Percentiles rank a stretch among this genome's conserved stretches.
These are phyloP conservation scores for Penicillium crustosum DNA, from an alignment of 2,329 filamentous ascomycete species.

Conservation along the genomic window DNA sequence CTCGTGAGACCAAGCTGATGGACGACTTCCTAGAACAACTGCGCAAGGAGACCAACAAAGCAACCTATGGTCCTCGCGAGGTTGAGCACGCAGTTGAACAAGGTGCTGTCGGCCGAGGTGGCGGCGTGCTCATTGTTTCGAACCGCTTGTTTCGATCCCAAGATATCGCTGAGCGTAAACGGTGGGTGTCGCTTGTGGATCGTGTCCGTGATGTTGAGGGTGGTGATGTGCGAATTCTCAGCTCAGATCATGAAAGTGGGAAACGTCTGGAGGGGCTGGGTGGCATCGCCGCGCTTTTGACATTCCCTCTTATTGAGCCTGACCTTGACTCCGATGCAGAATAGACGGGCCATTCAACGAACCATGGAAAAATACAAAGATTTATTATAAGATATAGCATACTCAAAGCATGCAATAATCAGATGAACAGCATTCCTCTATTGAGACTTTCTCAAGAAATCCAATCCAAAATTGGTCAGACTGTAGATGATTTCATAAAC, in stretches of 20 bases:
- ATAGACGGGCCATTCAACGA: constrained; percentile 9
- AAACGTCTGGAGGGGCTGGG: constrained; percentile 79
- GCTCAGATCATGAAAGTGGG: constrained; percentile 91
- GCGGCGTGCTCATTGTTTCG: constrained; percentile 80
- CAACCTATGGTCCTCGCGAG: constrained; percentile 84
- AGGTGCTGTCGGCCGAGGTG: constrained; percentile 83
- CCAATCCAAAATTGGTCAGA: background rate
- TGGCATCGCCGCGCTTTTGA: constrained; percentile 84
- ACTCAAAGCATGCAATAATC: background rate
- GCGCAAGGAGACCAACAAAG: constrained; percentile 79
- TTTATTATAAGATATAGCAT: background rate
- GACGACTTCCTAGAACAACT: constrained; percentile 78
- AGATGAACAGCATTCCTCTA: background rate
- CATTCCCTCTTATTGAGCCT: constrained; percentile 80
- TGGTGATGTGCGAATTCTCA: constrained; percentile 84
- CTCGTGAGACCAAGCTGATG: constrained; percentile 78
- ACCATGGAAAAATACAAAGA: background rate
- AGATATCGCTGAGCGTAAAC: constrained; percentile 71
- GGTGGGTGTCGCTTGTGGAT: constrained; percentile 84
- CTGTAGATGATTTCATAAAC: background rate
- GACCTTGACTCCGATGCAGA: constrained; percentile 66
- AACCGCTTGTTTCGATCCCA: constrained; percentile 84
- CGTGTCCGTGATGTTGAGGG: constrained; percentile 77
- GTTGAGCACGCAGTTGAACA: constrained; percentile 80
- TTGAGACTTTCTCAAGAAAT: background rate